Evolutionary conservation across 305 asterid species (phyloP).

Genomic region (Stenogyne calaminthoides): DNA sequence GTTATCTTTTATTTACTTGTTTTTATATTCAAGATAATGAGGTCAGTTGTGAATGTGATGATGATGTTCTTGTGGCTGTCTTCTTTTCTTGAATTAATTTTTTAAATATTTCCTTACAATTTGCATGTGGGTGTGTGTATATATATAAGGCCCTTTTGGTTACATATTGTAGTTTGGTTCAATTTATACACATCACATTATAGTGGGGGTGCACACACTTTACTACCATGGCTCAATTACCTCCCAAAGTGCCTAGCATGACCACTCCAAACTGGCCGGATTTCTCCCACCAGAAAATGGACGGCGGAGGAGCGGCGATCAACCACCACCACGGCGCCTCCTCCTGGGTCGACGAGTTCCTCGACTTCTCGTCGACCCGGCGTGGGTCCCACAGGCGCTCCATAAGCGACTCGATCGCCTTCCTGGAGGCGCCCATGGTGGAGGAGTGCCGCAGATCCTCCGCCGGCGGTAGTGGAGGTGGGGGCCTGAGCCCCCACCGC

Average conservation of each 20-base stretch:
- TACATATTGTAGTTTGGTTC: slow-evolving; percentile 37
- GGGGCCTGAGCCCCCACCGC: too few species aligned
- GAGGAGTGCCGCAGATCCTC: slow-evolving; percentile 62
- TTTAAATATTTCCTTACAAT: slow-evolving; percentile 4
- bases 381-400: slow-evolving; percentile 75
- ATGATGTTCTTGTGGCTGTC: slow-evolving; percentile 41
- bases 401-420: slow-evolving; percentile 74
- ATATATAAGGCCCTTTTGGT: slow-evolving; percentile 30
- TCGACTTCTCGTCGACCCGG: slow-evolving; percentile 68
- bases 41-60: slow-evolving; percentile 33
- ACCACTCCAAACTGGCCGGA: slow-evolving; percentile 56
- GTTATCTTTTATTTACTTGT: neutral
- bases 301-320: slow-evolving; percentile 18
- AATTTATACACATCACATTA: neutral
- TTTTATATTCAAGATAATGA: neutral
- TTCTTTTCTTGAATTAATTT: slow-evolving; percentile 19
- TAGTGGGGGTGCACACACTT: neutral
- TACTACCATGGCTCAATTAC: slow-evolving; percentile 71
- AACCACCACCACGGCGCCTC: slow-evolving; percentile 25
- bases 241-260: slow-evolving; percentile 75
- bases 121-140: slow-evolving; percentile 34
- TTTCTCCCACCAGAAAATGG: slow-evolving; percentile 47
- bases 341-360: slow-evolving; percentile 77
- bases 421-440: slow-evolving; percentile 67
- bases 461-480: neutral